These are phyloP conservation scores for Rugonectria rugulosa DNA, from an alignment of 2,329 filamentous ascomycete genomes.

Conservation along the genomic window DNA sequence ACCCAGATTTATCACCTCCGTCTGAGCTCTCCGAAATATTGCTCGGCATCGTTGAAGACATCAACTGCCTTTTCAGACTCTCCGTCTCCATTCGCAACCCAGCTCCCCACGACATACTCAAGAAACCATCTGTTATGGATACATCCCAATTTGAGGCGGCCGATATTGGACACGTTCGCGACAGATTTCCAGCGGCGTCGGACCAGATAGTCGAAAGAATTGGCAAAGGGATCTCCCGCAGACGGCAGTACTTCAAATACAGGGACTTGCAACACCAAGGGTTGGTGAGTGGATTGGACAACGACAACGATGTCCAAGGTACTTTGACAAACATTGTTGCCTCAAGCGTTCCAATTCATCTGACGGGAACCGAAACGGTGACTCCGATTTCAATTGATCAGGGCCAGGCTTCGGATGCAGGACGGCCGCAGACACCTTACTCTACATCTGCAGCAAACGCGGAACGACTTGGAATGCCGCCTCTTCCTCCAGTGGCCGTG, in stretches of 20 bases:
- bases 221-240: neutral
- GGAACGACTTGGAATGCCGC: too few relatives aligned
- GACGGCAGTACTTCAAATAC: conserved; percentile 23
- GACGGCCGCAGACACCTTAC: too few relatives aligned
- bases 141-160: conserved; percentile 1
- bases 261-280: neutral
- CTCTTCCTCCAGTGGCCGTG: too few relatives aligned
- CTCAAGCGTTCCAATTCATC: too few relatives aligned
- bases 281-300: neutral
- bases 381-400: too few relatives aligned
- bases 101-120: conserved; percentile 17
- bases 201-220: rapidly evolving
- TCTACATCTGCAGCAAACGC: too few relatives aligned
- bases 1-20: neutral
- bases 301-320: too few relatives aligned
- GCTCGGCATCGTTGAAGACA: too few relatives aligned
- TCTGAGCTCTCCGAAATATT: too few relatives aligned
- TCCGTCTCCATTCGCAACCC: conserved; percentile 12
- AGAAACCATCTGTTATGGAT: rapidly evolving
- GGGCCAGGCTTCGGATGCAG: too few relatives aligned
- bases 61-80: conserved; percentile 4
- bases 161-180: conserved; percentile 11
- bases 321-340: too few relatives aligned
- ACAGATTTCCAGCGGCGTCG: neutral
- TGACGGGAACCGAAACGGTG: too few relatives aligned